These are phyloP conservation scores for Adenanthera pavonina DNA, from an alignment of 306 rosid species.

Conservation along the genomic window DNA sequence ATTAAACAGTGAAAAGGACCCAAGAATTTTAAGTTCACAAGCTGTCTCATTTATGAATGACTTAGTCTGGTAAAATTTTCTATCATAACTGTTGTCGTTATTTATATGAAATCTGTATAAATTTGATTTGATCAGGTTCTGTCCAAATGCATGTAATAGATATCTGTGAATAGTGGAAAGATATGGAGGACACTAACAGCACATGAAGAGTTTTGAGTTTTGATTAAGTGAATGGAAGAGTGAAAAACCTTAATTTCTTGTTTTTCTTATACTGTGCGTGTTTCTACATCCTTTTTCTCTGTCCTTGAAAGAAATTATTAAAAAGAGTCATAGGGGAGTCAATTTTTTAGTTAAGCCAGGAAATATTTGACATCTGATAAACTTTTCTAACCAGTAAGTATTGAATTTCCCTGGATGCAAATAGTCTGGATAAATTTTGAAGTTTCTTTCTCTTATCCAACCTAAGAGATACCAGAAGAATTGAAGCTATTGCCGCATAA, in stretches of 20 bases:
- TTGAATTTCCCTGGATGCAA: conserved; percentile 12
- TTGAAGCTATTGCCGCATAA: conserved; percentile 1
- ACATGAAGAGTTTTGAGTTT: not conserved
- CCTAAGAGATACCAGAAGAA: conserved; percentile 17
- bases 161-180: conserved; percentile 5
- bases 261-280: not conserved
- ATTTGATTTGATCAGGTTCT: not conserved
- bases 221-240: conserved; percentile 16
- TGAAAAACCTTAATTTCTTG: conserved; percentile 17
- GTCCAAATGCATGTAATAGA: conserved; percentile 11
- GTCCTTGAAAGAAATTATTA: conserved; percentile 16
- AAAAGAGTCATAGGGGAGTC: not conserved
- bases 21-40: conserved; percentile 56
- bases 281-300: conserved; percentile 16
- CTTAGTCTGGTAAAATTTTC: conserved; percentile 64
- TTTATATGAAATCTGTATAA: conserved; percentile 22
- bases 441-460: conserved; percentile 2
- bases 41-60: conserved; percentile 60
- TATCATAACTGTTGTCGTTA: not conserved
- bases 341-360: conserved; percentile 4
- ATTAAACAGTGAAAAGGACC: conserved; percentile 46
- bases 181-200: not conserved
- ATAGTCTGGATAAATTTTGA: conserved; percentile 18
- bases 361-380: not conserved
- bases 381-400: conserved; percentile 19